Conservation (phyloP, 768 basidiomycete genomes). For the Coprinopsis strossmayeri region DNA sequence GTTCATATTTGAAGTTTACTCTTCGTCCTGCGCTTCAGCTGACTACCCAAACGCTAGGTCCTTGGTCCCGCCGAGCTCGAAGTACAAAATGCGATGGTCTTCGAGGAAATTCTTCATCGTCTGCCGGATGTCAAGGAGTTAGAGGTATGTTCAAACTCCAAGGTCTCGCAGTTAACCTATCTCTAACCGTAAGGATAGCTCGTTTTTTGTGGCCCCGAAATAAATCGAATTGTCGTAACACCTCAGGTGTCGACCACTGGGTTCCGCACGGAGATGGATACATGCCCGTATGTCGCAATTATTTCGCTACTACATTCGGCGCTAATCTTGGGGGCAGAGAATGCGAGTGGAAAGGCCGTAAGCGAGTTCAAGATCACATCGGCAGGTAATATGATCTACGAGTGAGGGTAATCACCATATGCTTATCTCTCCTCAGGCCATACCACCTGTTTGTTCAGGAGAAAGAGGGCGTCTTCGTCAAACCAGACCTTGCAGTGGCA, state of each 20-base stretch:
- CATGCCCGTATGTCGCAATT: slow-evolving; percentile 21
- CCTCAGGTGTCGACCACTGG: too few relatives aligned
- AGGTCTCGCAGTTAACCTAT: neutral
- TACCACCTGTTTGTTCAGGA: slow-evolving; percentile 23
- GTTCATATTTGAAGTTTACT: slow-evolving; percentile 12
- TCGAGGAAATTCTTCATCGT: slow-evolving; percentile 31
- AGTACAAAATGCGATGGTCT: slow-evolving; percentile 14
- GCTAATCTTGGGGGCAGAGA: slow-evolving; percentile 13
- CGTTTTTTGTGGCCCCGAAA: slow-evolving; percentile 20
- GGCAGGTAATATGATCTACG: too few relatives aligned
- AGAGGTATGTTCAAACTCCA: slow-evolving; percentile 15
- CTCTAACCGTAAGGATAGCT: slow-evolving; percentile 13
- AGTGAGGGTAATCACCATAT: too few relatives aligned
- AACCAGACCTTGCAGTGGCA: slow-evolving; percentile 29
- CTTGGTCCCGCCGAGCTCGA: slow-evolving; percentile 22
- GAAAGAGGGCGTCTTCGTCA: slow-evolving; percentile 14
- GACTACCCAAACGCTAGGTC: too few relatives aligned
- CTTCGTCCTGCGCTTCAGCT: too few relatives aligned
- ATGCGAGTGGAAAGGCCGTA: slow-evolving; percentile 19
- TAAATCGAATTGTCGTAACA: too few relatives aligned
- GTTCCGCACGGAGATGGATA: slow-evolving; percentile 26
- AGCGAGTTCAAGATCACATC: slow-evolving; percentile 18
- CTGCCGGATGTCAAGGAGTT: slow-evolving; percentile 23
- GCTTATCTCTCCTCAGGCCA: too few relatives aligned
- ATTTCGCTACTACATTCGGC: neutral